Percentiles rank a stretch among this genome's conserved stretches.
Evolutionary conservation across 768 basidiomycete genomes (phyloP).

Genomic region (Suillus discolor): DNA sequence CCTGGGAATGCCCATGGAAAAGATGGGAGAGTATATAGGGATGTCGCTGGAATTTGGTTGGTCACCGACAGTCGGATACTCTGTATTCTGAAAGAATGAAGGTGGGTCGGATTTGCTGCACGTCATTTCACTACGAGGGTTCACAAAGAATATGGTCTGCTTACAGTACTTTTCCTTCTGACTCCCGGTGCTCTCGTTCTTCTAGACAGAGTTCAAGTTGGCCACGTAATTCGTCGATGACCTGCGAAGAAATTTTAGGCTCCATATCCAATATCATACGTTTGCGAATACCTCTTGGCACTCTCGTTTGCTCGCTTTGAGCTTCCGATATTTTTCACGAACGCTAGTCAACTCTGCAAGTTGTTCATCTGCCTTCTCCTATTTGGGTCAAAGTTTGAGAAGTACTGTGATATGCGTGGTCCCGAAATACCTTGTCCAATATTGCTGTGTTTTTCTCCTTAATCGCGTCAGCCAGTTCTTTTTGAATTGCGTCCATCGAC

Average conservation of each 20-base stretch:
- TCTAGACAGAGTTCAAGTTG: conserved; percentile 17
- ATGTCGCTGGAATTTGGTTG: conserved; percentile 8
- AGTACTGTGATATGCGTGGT: neutral
- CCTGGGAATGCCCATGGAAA: conserved; percentile 3
- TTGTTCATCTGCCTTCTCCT: conserved; percentile 18
- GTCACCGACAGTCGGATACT: conserved; percentile 17
- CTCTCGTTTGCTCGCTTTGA: conserved; percentile 20
- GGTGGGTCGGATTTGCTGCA: neutral
- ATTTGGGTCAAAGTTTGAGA: neutral
- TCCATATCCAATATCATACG: neutral
- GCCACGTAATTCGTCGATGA: conserved; percentile 21
- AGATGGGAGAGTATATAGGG: neutral
- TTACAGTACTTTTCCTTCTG: conserved; percentile 1
- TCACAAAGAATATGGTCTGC: neutral
- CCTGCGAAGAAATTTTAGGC: conserved; percentile 13
- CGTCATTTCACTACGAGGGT: neutral
- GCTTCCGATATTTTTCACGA: conserved; percentile 23
- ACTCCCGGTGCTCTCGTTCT: conserved; percentile 26
- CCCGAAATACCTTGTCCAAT: neutral
- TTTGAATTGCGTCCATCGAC: conserved; percentile 13
- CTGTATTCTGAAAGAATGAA: conserved; percentile 6
- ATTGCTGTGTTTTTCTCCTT: conserved; percentile 15
- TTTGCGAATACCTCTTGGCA: conserved; percentile 22
- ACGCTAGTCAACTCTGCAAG: conserved; percentile 14
- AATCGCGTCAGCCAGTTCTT: conserved; percentile 18